Evolutionary conservation across 305 asterid genomes (phyloP).

Genomic region (Striga hermonthica): DNA sequence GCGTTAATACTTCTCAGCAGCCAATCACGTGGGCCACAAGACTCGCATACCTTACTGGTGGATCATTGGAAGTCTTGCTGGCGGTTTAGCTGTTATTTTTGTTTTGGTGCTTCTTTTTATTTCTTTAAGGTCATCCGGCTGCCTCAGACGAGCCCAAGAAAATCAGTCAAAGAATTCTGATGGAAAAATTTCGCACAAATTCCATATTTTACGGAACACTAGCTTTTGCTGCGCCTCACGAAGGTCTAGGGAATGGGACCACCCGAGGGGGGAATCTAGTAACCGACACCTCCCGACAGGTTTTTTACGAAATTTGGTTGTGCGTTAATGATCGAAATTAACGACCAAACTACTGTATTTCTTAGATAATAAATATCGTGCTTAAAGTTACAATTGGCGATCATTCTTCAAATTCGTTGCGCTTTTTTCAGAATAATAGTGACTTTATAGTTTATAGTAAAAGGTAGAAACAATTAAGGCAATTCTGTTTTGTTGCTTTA

Average conservation of each 20-base stretch:
- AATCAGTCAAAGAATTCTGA: constrained; percentile 50
- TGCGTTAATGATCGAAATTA: background rate
- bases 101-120: constrained; percentile 47
- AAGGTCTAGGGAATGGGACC: constrained; percentile 51
- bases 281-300: constrained; percentile 87
- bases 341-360: background rate
- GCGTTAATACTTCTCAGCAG: constrained; percentile 35
- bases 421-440: background rate
- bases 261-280: constrained; percentile 62
- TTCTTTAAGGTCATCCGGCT: constrained; percentile 54
- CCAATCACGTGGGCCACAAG: constrained; percentile 47
- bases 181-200: constrained; percentile 58
- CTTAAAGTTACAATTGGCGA: background rate
- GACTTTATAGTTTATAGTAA: background rate
- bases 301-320: constrained; percentile 16
- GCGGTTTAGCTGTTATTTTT: constrained; percentile 60
- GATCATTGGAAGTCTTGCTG: constrained; percentile 81
- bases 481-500: background rate
- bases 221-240: constrained; percentile 86
- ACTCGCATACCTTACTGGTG: constrained; percentile 65
- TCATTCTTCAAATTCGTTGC: background rate
- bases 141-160: constrained; percentile 43
- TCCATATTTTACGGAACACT: constrained; percentile 70
- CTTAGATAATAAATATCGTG: background rate
- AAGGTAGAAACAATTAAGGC: background rate